A percentile compares a stretch with the other conserved stretches of the same genome.
phyloP scores from a whole-genome alignment of 1,139 yeast genomes.

The Sporopachydermia cereana region DNA sequence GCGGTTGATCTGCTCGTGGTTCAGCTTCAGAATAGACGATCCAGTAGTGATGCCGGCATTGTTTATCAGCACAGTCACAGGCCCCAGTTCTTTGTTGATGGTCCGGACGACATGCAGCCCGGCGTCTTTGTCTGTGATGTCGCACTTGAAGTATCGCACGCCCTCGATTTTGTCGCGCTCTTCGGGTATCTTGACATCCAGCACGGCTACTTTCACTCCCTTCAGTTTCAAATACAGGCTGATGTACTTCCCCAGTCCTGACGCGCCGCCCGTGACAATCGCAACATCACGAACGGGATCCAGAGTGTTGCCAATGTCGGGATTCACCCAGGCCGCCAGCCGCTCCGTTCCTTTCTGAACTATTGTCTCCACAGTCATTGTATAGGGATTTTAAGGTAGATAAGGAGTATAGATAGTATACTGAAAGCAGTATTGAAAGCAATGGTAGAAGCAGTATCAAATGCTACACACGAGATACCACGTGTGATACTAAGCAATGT shows the following conservation, averaged over 20 bases:
- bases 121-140: conserved; percentile 42
- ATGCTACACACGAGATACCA: background rate
- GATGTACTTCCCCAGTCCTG: conserved; percentile 67
- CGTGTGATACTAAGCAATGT: too few species aligned
- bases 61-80: conserved; percentile 56
- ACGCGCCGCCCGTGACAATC: conserved; percentile 72
- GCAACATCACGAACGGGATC: conserved; percentile 36
- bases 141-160: conserved; percentile 52
- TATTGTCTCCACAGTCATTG: background rate
- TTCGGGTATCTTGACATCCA: conserved; percentile 44
- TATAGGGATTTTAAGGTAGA: background rate
- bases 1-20: conserved; percentile 45
- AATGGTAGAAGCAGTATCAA: background rate
- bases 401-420: background rate
- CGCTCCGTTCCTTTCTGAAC: background rate
- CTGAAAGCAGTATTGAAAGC: background rate
- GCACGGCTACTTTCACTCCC: conserved; percentile 42
- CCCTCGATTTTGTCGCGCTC: conserved; percentile 25
- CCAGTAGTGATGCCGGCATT: conserved; percentile 74
- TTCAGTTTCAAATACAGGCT: conserved; percentile 33
- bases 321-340: conserved; percentile 5
- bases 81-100: conserved; percentile 39
- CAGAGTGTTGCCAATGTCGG: conserved; percentile 1
- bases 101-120: conserved; percentile 26
- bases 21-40: conserved; percentile 39